Base-by-base conservation (phyloP, 2,329 filamentous ascomycete species). In the Lachnellula suecica region DNA sequence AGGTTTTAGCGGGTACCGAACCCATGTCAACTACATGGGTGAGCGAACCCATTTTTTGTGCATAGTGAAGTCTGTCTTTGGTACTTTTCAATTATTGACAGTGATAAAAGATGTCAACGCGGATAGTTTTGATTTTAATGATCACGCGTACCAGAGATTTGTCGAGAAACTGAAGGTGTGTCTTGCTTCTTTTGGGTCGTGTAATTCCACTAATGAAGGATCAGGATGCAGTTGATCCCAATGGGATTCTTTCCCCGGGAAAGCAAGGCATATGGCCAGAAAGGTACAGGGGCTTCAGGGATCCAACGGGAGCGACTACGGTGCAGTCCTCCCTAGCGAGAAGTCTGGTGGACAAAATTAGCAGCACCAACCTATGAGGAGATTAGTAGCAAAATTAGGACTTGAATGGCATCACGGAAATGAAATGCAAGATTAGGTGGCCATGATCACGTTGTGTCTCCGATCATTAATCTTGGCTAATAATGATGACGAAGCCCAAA, bases 281-380 rank as follows among this genome's bases (percentile, higher is more conserved):
- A 23, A 48, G 22, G 24, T 52, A 52, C 24, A 37, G 31, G 20
- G 15, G 29, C n/a, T 44, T 44, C 31, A 24, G 47, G 17, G 47
- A 50, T 20, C 47, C 47, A 20, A 44, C 29, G 9, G 47, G 35
- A 24, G 22, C 43, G 20, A 92, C 91, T 68, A 92, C 92, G 69
- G 87, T n/a, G n/a, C n/a, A n/a, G n/a, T n/a, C n/a, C n/a, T n/a
- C n/a, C n/a, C n/a, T n/a, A n/a, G n/a, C n/a, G n/a, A n/a, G n/a
- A n/a, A n/a, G n/a, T n/a, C n/a, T n/a, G n/a, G n/a, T n/a, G n/a
- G n/a, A n/a, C n/a, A n/a, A n/a, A n/a, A n/a, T n/a, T n/a, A n/a
- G n/a, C n/a, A n/a, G n/a, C n/a, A n/a, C n/a, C n/a, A n/a, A n/a
- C n/a, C n/a, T n/a, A n/a, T n/a, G n/a, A n/a, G n/a, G n/a, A n/a